phyloP scores from a whole-genome alignment of 2,329 filamentous ascomycete species.

The Colletotrichum aenigma region DNA sequence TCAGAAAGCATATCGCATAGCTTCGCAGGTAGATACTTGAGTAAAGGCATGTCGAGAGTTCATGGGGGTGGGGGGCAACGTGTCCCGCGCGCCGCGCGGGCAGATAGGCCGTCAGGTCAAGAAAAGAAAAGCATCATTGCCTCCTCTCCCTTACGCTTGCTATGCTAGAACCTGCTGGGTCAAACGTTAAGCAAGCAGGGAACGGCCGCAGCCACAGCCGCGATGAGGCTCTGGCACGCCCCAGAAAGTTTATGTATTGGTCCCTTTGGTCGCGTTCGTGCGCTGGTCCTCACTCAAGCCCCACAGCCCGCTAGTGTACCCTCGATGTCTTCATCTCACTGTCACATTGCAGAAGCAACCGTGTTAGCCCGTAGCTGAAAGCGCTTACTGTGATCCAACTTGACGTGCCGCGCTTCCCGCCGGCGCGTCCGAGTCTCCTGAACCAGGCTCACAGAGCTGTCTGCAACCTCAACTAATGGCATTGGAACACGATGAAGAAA shows the following conservation, averaged over 20 bases:
- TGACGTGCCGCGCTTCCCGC: not conserved
- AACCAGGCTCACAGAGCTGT: not conserved
- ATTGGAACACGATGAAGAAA: not conserved
- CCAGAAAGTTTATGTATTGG: not conserved
- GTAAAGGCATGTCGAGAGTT: not conserved
- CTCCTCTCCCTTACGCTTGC: not conserved
- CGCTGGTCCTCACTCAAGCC: not conserved
- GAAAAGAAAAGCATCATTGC: not conserved
- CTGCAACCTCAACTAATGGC: not conserved
- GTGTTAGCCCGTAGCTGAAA: not conserved
- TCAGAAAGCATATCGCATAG: not conserved
- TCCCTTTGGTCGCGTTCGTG: not conserved
- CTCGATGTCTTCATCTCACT: not conserved
- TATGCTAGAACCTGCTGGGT: not conserved
- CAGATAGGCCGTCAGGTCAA: not conserved
- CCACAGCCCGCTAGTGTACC: not conserved
- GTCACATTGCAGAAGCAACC: accelerated
- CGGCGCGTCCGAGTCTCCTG: not conserved
- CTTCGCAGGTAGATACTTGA: not conserved
- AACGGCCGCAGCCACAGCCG: not conserved
- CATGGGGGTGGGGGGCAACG: not conserved
- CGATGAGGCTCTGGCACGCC: not conserved
- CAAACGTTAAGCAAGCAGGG: not conserved
- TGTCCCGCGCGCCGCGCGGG: not conserved
- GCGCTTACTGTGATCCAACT: not conserved